A percentile compares a stretch with the other conserved stretches of the same genome.
phyloP scores from a whole-genome alignment of 495 filamentous ascomycete species.

The Hyaloscypha hepaticicola region DNA sequence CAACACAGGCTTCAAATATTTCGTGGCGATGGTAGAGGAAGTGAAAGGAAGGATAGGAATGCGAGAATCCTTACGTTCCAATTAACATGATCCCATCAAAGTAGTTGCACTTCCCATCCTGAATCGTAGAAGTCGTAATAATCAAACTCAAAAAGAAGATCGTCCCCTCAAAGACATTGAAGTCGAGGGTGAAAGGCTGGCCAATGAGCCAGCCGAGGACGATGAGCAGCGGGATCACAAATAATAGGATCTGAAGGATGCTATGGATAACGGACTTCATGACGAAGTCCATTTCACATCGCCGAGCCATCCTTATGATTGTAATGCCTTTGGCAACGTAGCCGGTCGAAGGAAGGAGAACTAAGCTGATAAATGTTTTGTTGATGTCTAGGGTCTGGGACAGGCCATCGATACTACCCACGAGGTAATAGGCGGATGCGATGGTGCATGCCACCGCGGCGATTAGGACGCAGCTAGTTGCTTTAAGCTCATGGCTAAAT shows the following conservation, averaged over 20 bases:
- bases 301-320: neutral
- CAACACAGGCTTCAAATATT: neutral
- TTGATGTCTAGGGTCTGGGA: conserved; percentile 29
- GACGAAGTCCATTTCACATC: conserved; percentile 5
- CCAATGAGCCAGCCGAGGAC: conserved; percentile 42
- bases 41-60: neutral
- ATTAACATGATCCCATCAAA: conserved; percentile 19
- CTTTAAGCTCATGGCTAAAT: conserved; percentile 16
- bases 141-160: conserved; percentile 38
- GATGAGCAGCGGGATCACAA: conserved; percentile 42
- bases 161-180: conserved; percentile 40
- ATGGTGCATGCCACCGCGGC: conserved; percentile 30
- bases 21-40: neutral
- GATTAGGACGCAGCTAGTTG: conserved; percentile 23
- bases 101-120: conserved; percentile 14
- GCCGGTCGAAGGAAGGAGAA: conserved; percentile 4
- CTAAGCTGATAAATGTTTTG: conserved; percentile 20
- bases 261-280: conserved; percentile 8
- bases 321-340: conserved; percentile 1
- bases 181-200: conserved; percentile 38
- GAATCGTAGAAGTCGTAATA: conserved; percentile 30
- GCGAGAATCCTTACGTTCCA: conserved; percentile 16
- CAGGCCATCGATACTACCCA: conserved; percentile 33
- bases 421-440: conserved; percentile 34
- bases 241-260: conserved; percentile 27